phyloP scores from a whole-genome alignment of 768 basidiomycete genomes.

The Inosperma sp. region DNA sequence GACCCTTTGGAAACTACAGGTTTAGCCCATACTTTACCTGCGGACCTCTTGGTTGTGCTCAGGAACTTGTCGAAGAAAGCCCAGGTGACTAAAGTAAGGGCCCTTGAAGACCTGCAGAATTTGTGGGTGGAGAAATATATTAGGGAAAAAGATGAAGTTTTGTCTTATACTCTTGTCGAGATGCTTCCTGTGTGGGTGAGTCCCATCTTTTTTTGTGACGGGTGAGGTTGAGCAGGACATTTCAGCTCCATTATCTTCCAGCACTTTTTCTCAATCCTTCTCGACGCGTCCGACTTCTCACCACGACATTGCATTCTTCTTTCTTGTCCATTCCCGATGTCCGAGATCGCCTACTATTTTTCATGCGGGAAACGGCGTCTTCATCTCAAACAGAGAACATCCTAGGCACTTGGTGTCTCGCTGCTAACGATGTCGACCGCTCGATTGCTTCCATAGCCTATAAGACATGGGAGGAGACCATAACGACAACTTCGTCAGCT shows the following conservation, averaged over 20 bases:
- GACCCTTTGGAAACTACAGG: slow-evolving; percentile 88
- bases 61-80: slow-evolving; percentile 87
- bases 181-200: slow-evolving; percentile 92
- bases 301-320: slow-evolving; percentile 57
- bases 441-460: slow-evolving; percentile 47
- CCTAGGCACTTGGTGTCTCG: slow-evolving; percentile 70
- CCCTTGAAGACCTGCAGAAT: slow-evolving; percentile 75
- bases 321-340: slow-evolving; percentile 54
- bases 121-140: slow-evolving; percentile 59
- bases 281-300: slow-evolving; percentile 62
- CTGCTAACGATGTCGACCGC: slow-evolving; percentile 68
- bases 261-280: slow-evolving; percentile 76
- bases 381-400: slow-evolving; percentile 50
- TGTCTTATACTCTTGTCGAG: slow-evolving; percentile 42
- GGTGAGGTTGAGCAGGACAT: slow-evolving; percentile 7
- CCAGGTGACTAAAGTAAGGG: slow-evolving; percentile 73
- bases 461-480: slow-evolving; percentile 49
- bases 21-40: slow-evolving; percentile 64
- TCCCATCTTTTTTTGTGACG: slow-evolving; percentile 15
- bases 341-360: slow-evolving; percentile 45
- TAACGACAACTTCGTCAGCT: slow-evolving; percentile 19
- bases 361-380: slow-evolving; percentile 45
- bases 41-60: slow-evolving; percentile 80
- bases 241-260: slow-evolving; percentile 84
- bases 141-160: slow-evolving; percentile 39